phyloP scores from a whole-genome alignment of 176 grass and related monocot species.

The Elaeis guineensis region DNA sequence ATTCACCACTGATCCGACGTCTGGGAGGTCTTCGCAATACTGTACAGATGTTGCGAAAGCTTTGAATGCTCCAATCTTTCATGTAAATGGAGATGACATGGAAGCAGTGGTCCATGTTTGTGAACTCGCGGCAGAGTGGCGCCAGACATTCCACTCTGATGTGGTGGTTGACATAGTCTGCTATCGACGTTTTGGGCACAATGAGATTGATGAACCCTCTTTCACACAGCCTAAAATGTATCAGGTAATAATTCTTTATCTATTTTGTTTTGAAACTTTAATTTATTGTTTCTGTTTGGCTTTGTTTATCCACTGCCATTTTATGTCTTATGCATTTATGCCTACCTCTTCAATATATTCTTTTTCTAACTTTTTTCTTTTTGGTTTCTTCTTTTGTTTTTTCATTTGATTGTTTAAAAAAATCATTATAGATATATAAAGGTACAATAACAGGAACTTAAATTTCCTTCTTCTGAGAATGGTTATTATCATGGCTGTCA shows the following conservation, averaged over 20 bases:
- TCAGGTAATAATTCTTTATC: constrained; percentile 35
- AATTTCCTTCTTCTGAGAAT: too few relatives aligned
- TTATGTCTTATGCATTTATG: too few relatives aligned
- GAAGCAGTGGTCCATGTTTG: constrained; percentile 82
- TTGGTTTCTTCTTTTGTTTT: background rate
- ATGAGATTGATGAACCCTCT: constrained; percentile 97
- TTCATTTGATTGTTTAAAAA: too few relatives aligned
- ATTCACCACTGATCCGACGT: constrained; percentile 41
- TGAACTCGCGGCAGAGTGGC: constrained; percentile 90
- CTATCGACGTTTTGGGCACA: constrained; percentile 86
- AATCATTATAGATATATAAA: too few relatives aligned
- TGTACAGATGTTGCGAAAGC: constrained; percentile 62
- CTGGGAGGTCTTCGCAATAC: constrained; percentile 41
- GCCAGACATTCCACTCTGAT: constrained; percentile 87
- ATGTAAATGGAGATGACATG: constrained; percentile 93
- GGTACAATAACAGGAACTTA: too few relatives aligned
- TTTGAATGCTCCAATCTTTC: constrained; percentile 65
- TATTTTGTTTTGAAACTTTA: background rate
- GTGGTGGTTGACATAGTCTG: constrained; percentile 88
- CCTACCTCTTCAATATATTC: background rate
- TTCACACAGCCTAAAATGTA: constrained; percentile 99
- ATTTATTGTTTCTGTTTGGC: too few relatives aligned
- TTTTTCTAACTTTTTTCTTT: background rate
- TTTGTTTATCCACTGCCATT: too few relatives aligned
- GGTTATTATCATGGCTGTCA: too few relatives aligned